phyloP scores from a whole-genome alignment of 2,329 filamentous ascomycete genomes.

The Trichoderma oligosporum region DNA sequence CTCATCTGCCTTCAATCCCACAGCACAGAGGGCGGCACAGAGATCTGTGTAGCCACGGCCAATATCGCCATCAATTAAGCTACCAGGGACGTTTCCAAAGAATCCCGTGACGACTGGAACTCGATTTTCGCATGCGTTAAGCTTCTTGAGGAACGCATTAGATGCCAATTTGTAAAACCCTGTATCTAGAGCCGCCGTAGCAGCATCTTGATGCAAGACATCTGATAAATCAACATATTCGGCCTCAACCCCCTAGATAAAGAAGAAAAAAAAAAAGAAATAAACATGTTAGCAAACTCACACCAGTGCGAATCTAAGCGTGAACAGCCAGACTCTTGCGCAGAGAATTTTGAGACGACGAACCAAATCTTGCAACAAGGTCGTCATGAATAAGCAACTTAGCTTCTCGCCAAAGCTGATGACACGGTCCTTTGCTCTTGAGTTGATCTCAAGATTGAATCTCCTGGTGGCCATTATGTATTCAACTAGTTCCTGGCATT shows the following conservation, averaged over 20 bases:
- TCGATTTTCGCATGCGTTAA: constrained; percentile 60
- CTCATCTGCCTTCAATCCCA: constrained; percentile 81
- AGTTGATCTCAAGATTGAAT: constrained; percentile 71
- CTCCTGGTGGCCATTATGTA: constrained; percentile 62
- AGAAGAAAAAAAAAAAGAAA: constrained; percentile 27
- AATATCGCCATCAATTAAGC: constrained; percentile 81
- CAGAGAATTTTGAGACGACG: constrained; percentile 13
- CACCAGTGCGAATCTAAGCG: too few species aligned
- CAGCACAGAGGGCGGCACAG: constrained; percentile 86
- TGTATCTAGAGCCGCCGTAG: constrained; percentile 54
- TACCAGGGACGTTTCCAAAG: constrained; percentile 89
- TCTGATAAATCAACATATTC: constrained; percentile 90
- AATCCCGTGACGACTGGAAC: constrained; percentile 86
- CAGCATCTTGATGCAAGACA: constrained; percentile 64
- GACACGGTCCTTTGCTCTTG: constrained; percentile 78
- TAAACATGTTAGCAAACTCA: neutral
- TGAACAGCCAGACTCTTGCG: too few species aligned
- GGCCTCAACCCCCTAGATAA: constrained; percentile 69
- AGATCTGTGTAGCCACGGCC: constrained; percentile 96
- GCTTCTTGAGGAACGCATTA: constrained; percentile 57
- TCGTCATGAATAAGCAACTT: constrained; percentile 87
- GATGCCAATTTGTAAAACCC: constrained; percentile 67
- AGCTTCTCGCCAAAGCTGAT: constrained; percentile 95
- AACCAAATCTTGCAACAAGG: constrained; percentile 71
- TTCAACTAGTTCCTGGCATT: constrained; percentile 77